Percentiles rank a stretch among this genome's conserved stretches.
Conservation (phyloP, 768 basidiomycete species). For the Grammothele lineata region DNA sequence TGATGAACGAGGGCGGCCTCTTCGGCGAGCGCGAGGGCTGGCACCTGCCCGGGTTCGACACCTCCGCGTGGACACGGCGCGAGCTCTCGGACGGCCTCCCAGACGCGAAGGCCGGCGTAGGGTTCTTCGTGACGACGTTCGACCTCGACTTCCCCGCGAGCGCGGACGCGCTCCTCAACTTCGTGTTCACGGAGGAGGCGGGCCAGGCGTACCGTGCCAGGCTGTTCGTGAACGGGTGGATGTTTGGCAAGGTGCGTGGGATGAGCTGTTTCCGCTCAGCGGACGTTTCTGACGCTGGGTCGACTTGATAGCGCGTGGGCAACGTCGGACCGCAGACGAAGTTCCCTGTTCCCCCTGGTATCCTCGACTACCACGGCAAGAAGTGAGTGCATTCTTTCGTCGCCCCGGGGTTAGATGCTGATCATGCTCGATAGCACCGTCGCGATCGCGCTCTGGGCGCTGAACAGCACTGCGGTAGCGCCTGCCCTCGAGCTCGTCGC, state of each 20-base stretch:
- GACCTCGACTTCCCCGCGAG: slow-evolving; percentile 52
- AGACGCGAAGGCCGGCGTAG: slow-evolving; percentile 56
- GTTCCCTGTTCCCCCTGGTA: slow-evolving; percentile 83
- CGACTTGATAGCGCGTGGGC: slow-evolving; percentile 22
- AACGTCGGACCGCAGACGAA: slow-evolving; percentile 59
- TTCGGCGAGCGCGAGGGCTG: slow-evolving; percentile 42
- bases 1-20: slow-evolving; percentile 43
- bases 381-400: slow-evolving; percentile 52
- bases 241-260: slow-evolving; percentile 74
- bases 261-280: neutral
- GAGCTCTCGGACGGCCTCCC: slow-evolving; percentile 59
- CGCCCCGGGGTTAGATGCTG: no score
- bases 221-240: slow-evolving; percentile 85
- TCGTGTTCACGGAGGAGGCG: slow-evolving; percentile 47
- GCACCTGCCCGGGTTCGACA: slow-evolving; percentile 54
- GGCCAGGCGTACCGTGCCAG: slow-evolving; percentile 66
- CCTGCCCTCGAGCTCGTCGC: slow-evolving; percentile 52
- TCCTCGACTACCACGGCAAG: slow-evolving; percentile 64
- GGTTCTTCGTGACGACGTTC: slow-evolving; percentile 80
- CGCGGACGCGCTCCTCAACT: slow-evolving; percentile 64
- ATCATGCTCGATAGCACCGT: slow-evolving; percentile 20
- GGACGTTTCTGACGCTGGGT: neutral
- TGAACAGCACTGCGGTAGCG: slow-evolving; percentile 44
- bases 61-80: slow-evolving; percentile 46
- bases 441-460: slow-evolving; percentile 65